Conservation (phyloP, 1,284 basidiomycete species). For the Moesziomyces antarcticus region DNA sequence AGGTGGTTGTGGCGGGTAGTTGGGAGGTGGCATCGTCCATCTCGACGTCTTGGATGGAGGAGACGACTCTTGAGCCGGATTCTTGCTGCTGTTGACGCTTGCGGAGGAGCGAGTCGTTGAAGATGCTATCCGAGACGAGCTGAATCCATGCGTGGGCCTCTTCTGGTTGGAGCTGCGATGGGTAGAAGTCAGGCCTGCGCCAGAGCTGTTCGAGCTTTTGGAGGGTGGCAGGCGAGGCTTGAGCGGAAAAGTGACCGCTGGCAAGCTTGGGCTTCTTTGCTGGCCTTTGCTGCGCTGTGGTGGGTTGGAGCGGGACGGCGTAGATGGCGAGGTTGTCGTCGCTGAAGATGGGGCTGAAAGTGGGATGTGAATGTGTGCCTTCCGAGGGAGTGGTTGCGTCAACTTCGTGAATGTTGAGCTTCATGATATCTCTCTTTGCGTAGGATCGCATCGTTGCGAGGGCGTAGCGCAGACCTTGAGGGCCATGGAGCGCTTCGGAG, state of each 20-base stretch:
- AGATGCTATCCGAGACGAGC: constrained; percentile 61
- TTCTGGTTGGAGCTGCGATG: constrained; percentile 38
- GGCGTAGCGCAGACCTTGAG: constrained; percentile 77
- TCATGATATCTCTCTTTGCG: constrained; percentile 54
- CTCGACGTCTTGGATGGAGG: constrained; percentile 20
- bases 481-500: constrained; percentile 77
- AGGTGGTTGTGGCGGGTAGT: background rate
- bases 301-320: constrained; percentile 73
- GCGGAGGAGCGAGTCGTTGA: constrained; percentile 54
- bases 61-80: background rate
- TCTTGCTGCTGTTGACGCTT: constrained; percentile 18
- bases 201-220: constrained; percentile 31
- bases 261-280: constrained; percentile 36
- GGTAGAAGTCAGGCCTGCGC: constrained; percentile 42
- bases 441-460: constrained; percentile 74
- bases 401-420: constrained; percentile 38
- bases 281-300: constrained; percentile 2
- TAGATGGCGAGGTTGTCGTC: constrained; percentile 78
- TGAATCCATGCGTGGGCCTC: constrained; percentile 52
- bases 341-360: constrained; percentile 71
- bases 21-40: constrained; percentile 15
- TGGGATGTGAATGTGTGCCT: constrained; percentile 10
- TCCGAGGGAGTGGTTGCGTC: constrained; percentile 16
- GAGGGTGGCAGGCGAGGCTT: constrained; percentile 7
- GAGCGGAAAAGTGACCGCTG: background rate